Conservation (phyloP, 2,329 filamentous ascomycete species). For the Pseudofabraea citricarpa region DNA sequence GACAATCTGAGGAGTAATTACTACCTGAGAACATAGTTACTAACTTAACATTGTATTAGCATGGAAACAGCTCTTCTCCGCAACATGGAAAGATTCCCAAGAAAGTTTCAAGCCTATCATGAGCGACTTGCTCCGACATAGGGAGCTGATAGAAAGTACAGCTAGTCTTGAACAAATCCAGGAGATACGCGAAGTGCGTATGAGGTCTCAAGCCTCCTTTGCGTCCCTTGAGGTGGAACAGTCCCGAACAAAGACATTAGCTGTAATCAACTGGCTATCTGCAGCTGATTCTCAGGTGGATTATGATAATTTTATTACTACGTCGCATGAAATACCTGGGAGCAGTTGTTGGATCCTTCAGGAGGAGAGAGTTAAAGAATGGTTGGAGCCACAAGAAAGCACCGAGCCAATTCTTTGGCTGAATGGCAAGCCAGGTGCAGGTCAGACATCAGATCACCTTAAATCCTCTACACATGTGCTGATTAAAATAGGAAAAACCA, state of each 20-base stretch:
- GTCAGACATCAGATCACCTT: slow-evolving; percentile 18
- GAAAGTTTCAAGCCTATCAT: slow-evolving; percentile 24
- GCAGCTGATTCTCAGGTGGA: too few species aligned
- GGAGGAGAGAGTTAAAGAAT: slow-evolving; percentile 13
- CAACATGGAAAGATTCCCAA: slow-evolving; percentile 28
- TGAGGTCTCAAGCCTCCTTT: too few species aligned
- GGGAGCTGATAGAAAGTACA: slow-evolving; percentile 22
- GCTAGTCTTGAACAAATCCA: too few species aligned
- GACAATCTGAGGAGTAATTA: too few species aligned
- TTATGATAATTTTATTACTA: too few species aligned
- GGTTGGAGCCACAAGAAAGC: slow-evolving; percentile 11
- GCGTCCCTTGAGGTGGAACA: too few species aligned
- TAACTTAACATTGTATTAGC: slow-evolving; percentile 13
- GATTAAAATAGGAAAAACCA: slow-evolving; percentile 28
- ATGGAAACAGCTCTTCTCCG: slow-evolving; percentile 28
- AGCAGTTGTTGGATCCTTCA: slow-evolving; percentile 28
- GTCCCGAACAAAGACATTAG: too few species aligned
- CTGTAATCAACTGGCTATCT: too few species aligned
- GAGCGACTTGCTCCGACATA: slow-evolving; percentile 23
- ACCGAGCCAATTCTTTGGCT: slow-evolving; percentile 31
- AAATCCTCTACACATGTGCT: neutral
- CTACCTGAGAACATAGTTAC: too few species aligned
- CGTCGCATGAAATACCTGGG: too few species aligned
- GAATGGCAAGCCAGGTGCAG: slow-evolving; percentile 34
- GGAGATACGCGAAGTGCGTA: too few species aligned